Conservation (phyloP, 768 basidiomycete species). For the Amanita phalloides region DNA sequence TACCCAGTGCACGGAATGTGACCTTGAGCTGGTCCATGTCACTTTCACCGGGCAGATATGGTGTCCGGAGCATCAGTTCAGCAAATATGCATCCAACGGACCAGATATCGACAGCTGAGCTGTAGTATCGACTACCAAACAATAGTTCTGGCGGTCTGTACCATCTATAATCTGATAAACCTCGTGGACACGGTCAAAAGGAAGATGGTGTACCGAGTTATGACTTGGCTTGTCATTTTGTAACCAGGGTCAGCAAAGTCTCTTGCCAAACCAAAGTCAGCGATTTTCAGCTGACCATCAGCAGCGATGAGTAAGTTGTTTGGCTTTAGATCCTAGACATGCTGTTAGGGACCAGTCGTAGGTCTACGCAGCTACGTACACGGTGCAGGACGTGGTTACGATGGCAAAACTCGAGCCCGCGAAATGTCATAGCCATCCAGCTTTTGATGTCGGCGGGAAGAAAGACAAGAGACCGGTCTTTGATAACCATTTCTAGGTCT, state of each 20-base stretch:
- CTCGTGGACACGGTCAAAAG: conserved; percentile 2
- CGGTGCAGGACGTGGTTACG: conserved; percentile 90
- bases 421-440: conserved; percentile 98
- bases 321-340: conserved; percentile 84
- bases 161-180: conserved; percentile 52
- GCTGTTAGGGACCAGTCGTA: not conserved
- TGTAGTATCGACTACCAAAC: conserved; percentile 84
- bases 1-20: conserved; percentile 89
- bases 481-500: conserved; percentile 95
- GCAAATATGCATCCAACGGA: conserved; percentile 97
- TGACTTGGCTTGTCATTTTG: conserved; percentile 98
- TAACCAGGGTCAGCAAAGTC: conserved; percentile 93
- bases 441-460: conserved; percentile 94
- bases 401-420: conserved; percentile 98
- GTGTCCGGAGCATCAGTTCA: conserved; percentile 92
- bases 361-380: conserved; percentile 29
- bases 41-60: conserved; percentile 89
- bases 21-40: conserved; percentile 97
- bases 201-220: conserved; percentile 63
- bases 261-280: conserved; percentile 96
- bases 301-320: conserved; percentile 94
- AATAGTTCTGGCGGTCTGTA: conserved; percentile 95
- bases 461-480: conserved; percentile 86
- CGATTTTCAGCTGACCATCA: conserved; percentile 88
- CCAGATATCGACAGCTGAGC: conserved; percentile 92